phyloP scores from a whole-genome alignment of 176 grass and related monocot species.

The Phyllostachys edulis region DNA sequence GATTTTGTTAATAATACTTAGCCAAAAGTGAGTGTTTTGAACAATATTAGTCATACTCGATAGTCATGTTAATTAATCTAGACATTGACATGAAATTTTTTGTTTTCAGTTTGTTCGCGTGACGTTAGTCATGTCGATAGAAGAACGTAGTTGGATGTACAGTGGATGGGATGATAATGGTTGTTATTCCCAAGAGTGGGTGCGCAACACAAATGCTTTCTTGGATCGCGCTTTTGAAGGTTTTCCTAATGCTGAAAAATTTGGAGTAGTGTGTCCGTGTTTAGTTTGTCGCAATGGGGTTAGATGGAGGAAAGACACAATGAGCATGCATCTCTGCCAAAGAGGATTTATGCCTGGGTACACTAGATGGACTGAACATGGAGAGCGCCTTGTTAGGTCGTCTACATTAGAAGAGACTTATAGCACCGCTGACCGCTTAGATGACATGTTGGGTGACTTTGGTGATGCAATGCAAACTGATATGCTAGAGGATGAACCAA shows the following conservation, averaged over 20 bases:
- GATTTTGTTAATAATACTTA: too few relatives aligned
- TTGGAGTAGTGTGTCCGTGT: background rate
- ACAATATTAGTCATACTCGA: too few relatives aligned
- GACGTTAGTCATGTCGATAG: background rate
- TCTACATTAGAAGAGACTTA: too few relatives aligned
- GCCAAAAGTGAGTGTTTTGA: too few relatives aligned
- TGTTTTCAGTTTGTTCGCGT: background rate
- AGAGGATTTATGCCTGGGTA: background rate
- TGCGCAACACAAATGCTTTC: background rate
- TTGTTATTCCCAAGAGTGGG: background rate
- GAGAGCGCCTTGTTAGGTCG: background rate
- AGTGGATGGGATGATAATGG: background rate
- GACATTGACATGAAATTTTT: background rate
- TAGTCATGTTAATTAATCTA: too few relatives aligned
- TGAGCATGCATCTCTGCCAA: background rate
- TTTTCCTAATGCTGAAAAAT: background rate
- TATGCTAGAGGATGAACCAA: too few relatives aligned
- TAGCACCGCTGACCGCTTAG: too few relatives aligned
- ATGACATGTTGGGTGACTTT: too few relatives aligned
- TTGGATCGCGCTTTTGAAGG: background rate
- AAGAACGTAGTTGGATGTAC: background rate
- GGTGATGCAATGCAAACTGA: too few relatives aligned
- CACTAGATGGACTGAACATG: background rate
- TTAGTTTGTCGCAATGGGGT: background rate
- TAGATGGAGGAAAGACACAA: background rate